Conservation (phyloP, 768 basidiomycete genomes). For the Mycena galericulata region DNA sequence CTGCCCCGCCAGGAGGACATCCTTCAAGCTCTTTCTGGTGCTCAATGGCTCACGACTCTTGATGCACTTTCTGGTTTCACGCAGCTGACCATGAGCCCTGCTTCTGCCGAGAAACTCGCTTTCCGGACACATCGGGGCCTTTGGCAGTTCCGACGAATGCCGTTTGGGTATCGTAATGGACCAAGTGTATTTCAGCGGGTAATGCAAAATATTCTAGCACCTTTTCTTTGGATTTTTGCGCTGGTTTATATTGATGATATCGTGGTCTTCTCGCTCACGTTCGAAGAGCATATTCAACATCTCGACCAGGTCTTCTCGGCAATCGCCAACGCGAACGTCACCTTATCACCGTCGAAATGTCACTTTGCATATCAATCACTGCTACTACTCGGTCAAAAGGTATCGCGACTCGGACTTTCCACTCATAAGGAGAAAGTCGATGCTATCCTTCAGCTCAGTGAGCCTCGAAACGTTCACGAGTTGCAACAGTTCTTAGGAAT, state of each 20-base stretch:
- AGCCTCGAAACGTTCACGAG: slow-evolving; percentile 41
- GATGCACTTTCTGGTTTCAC: background rate
- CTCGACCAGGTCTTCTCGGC: slow-evolving; percentile 44
- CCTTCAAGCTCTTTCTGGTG: slow-evolving; percentile 34
- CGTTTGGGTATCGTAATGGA: slow-evolving; percentile 50
- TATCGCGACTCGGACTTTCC: slow-evolving; percentile 52
- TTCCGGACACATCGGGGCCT: slow-evolving; percentile 54
- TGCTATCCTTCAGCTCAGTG: slow-evolving; percentile 45
- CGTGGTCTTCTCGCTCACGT: slow-evolving; percentile 42
- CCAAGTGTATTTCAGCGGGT: slow-evolving; percentile 54
- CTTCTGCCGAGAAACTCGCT: slow-evolving; percentile 40
- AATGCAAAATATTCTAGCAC: slow-evolving; percentile 51
- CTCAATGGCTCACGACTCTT: background rate
- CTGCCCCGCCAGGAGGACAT: slow-evolving; percentile 36
- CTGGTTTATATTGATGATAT: slow-evolving; percentile 58
- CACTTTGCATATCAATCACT: slow-evolving; percentile 48
- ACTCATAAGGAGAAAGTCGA: background rate
- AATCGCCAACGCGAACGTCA: slow-evolving; percentile 43
- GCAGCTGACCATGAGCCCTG: background rate
- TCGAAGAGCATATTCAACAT: slow-evolving; percentile 26
- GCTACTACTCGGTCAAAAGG: slow-evolving; percentile 52
- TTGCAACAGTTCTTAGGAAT: slow-evolving; percentile 34
- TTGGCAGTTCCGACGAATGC: slow-evolving; percentile 55
- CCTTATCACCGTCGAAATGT: slow-evolving; percentile 50
- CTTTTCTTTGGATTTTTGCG: slow-evolving; percentile 51